phyloP scores from a whole-genome alignment of 768 basidiomycete genomes.

The Lanmaoa rubissima region DNA sequence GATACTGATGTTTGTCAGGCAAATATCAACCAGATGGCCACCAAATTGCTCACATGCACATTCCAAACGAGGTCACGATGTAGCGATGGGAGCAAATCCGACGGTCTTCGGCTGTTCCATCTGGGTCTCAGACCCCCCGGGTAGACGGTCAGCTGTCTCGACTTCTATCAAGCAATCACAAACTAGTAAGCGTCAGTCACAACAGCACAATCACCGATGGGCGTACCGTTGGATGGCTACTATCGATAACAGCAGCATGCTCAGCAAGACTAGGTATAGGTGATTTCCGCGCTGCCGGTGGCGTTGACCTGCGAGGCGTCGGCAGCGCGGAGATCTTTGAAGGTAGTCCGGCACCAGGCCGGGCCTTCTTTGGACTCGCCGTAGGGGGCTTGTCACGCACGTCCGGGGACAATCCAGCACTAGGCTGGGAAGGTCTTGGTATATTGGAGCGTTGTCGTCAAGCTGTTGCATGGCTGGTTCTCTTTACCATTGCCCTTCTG shows the following conservation, averaged over 20 bases:
- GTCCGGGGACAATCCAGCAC: background rate
- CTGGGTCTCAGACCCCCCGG: conserved; percentile 13
- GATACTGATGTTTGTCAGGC: conserved; percentile 2
- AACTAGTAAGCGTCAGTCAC: background rate
- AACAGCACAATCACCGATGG: background rate
- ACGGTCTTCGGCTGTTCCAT: background rate
- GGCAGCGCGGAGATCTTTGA: no score
- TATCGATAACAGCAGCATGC: background rate
- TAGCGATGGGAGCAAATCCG: background rate
- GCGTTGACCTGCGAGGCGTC: no score
- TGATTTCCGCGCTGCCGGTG: no score
- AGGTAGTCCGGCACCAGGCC: background rate
- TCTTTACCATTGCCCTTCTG: conserved; percentile 9
- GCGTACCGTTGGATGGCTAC: conserved; percentile 3
- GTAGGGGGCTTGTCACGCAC: background rate
- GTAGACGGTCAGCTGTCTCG: conserved; percentile 4
- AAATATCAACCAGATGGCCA: background rate
- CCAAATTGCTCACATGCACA: background rate
- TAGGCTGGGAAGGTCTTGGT: background rate
- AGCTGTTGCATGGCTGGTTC: background rate
- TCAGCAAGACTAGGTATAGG: no score
- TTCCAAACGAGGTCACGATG: background rate
- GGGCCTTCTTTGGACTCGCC: background rate
- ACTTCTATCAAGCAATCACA: conserved; percentile 2
- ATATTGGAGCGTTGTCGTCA: conserved; percentile 1